Evolutionary conservation across 345 rosid genomes (phyloP), one percentile per base, ranked within the genome.

Genomic region (Salix arbutifolia): DNA sequence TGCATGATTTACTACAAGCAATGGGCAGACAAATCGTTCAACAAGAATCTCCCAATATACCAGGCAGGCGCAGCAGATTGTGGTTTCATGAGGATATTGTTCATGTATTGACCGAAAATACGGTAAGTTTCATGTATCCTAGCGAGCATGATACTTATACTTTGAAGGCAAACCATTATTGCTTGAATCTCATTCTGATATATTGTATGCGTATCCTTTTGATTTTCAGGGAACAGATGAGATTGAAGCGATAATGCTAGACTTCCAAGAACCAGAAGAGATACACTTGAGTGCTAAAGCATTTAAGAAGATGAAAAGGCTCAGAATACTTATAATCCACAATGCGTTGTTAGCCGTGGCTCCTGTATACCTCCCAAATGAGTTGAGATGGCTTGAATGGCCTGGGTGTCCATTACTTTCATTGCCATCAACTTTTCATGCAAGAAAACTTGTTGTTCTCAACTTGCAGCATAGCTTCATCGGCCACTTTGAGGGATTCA

Each of bases 371-470:
- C 77, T 78, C 17, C 72, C 81, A 19, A 73, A 73, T 67, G 65
- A 58, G 25, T 67, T 78, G 48, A 72, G 81, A 67, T 67, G 71
- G 48, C 73, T 78, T 19, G 76, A 72, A 72, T 78, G 81, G 81
- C 73, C 71, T 38, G 42, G 46, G 8, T 78, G 67, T 37, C 73
- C 81, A 56, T 66, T 73, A 38, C 13, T 3, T 21, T 71, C 76
- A 26, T 65, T 78, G 71, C 81, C 81, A 40, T 66, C 76, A 17
- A 58, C 58, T 16, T 72, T 72, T 72, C 21, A 37, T 65, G 72
- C 72, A 17, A 66, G 76, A 65, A 72, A 72, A 66, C 81, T 78
- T 31, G 67, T 72, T 72, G 81, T 26, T 37, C 72, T 78, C 52
- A 14, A 74, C 64, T 44, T 74, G 77, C 77, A 74, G 65, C 44